Conservation (phyloP, 1,139 yeast genomes). For the Pneumocystis wakefieldiae region DNA sequence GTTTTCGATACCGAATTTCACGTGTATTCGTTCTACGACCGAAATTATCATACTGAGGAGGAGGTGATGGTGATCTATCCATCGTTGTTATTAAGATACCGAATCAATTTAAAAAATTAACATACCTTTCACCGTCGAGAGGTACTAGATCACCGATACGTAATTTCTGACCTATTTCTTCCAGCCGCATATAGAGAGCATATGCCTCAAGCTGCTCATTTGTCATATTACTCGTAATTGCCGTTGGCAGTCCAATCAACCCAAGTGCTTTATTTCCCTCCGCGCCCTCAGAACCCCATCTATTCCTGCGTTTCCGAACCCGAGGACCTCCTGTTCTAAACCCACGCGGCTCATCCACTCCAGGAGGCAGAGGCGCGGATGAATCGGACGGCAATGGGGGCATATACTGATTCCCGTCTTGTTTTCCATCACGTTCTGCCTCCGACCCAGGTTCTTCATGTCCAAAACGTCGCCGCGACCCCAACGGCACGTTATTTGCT, state of each 20-base stretch:
- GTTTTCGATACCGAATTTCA: constrained; percentile 46
- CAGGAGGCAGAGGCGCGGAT: constrained; percentile 12
- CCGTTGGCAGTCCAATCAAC: constrained; percentile 26
- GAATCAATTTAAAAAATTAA: constrained; percentile 14
- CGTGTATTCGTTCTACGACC: constrained; percentile 82
- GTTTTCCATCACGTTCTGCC: constrained; percentile 1
- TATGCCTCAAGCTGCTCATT: constrained; percentile 77
- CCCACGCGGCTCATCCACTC: constrained; percentile 4
- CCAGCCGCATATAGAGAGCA: constrained; percentile 58
- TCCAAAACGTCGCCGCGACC: constrained; percentile 16
- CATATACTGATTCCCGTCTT: constrained; percentile 11
- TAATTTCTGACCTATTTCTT: constrained; percentile 57
- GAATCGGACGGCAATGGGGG: constrained; percentile 15
- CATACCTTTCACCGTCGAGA: constrained; percentile 21
- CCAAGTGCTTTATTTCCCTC: constrained; percentile 22
- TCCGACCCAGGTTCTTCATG: constrained; percentile 1
- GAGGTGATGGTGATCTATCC: constrained; percentile 62
- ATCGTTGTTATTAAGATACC: constrained; percentile 21
- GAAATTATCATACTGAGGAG: constrained; percentile 69
- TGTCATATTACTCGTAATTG: constrained; percentile 43
- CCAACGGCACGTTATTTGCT: constrained; percentile 22
- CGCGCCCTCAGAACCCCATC: constrained; percentile 23
- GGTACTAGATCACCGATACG: constrained; percentile 34
- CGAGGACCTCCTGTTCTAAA: constrained; percentile 2
- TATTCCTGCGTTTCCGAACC: constrained; percentile 12